Evolutionary conservation across 352 stramenopile species (phyloP), one percentile per base, ranked within the genome.

Genomic region (Globisporangium irregulare): DNA sequence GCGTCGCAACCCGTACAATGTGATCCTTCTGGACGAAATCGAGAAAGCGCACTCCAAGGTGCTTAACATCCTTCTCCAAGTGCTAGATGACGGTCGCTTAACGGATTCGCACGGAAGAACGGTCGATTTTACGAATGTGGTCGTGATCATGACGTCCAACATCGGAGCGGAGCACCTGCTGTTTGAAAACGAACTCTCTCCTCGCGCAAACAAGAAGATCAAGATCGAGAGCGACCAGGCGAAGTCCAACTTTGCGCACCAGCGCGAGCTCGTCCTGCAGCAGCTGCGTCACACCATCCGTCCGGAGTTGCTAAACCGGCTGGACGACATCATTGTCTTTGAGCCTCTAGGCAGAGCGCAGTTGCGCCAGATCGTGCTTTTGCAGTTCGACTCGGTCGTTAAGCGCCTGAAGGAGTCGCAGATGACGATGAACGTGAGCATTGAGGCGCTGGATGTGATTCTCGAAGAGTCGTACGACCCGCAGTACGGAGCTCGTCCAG

Each of bases 71-170:
- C 69, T 99, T 50, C 75, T 99, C 8, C 97, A 99, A 80, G 77
- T 99, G 9, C 78, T 99, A 2, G 97, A 99, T 72, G 97, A 99
- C 75, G 98, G 98, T 18, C 91, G 97, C 6, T 72, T 99, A 51
- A 99, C 97, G 6, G 98, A 99, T 74, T 94, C 82, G 34, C 92
- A 98, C 71, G 97, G 97, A 60, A 79, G 93, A 24, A 98, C 94
- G n/a, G 93, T 99, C 5, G 95, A 99, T 67, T 99, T 99, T 70
- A 90, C 85, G 0, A 99, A 99, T 73, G 96, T 95, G 1, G 94
- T 99, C 55, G 92, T 99, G 57, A 99, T 99, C 75, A 89, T 99
- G 76, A 99, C 97, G 36, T 98, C 87, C 0, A 99, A 99, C 78
- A 87, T 99, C 69, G 97, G 96, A n/a, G 92, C 95, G 0, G 82